Evolutionary conservation across 2,329 filamentous ascomycete genomes (phyloP).

Genomic region (Paecilomyces dactylethromorphus): DNA sequence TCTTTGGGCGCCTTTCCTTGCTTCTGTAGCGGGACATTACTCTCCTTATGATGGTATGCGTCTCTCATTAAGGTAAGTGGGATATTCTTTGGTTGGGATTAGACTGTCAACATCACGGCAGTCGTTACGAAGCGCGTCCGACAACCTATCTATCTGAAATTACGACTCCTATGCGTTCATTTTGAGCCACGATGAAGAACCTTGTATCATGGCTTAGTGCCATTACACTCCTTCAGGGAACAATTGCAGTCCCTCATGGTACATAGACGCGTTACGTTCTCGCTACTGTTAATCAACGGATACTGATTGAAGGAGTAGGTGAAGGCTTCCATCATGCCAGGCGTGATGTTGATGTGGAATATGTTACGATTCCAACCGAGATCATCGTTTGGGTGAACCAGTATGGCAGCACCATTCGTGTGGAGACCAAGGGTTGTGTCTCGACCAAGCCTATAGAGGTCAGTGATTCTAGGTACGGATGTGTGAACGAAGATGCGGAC

Average conservation of each 20-base stretch:
- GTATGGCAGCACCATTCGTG: constrained; percentile 3
- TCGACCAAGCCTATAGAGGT: neutral
- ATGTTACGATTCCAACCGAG: constrained; percentile 4
- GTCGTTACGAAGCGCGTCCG: neutral
- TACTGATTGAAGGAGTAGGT: neutral
- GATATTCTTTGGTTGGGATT: neutral
- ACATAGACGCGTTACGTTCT: neutral
- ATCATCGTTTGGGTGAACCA: constrained; percentile 6
- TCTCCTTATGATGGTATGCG: neutral
- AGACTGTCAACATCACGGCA: neutral
- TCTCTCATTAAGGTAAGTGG: neutral
- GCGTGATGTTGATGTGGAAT: neutral
- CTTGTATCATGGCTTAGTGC: neutral
- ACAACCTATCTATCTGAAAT: neutral
- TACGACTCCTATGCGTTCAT: neutral
- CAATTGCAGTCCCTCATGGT: neutral
- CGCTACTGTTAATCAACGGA: neutral
- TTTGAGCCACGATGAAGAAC: neutral
- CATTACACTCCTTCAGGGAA: neutral
- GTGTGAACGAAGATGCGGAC: neutral
- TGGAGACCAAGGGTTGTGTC: constrained; percentile 1
- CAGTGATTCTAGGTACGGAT: neutral
- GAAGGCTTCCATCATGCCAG: neutral
- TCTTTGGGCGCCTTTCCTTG: neutral
- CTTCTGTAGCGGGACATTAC: neutral